phyloP scores from a whole-genome alignment of 768 basidiomycete genomes.

The Amanita pseudoporphyria region DNA sequence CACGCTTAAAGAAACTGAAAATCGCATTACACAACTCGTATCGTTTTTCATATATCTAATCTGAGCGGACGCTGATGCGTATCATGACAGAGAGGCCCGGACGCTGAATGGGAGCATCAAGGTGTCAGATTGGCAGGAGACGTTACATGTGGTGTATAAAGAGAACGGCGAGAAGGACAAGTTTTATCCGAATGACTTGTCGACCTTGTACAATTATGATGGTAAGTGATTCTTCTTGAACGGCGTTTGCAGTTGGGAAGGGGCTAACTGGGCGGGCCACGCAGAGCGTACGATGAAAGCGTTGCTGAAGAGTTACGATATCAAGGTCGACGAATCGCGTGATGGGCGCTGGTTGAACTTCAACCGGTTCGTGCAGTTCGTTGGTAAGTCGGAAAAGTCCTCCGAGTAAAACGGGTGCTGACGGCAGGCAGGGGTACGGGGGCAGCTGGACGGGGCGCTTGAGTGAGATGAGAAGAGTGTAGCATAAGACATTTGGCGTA shows the following conservation, averaged over 20 bases:
- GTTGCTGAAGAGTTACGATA: constrained; percentile 40
- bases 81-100: constrained; percentile 27
- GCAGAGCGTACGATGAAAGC: constrained; percentile 30
- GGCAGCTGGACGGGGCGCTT: background rate
- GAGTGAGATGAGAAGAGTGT: background rate
- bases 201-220: constrained; percentile 42
- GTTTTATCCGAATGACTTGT: constrained; percentile 39
- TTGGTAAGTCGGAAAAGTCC: constrained; percentile 6
- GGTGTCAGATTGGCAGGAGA: constrained; percentile 22
- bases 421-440: background rate
- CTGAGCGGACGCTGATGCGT: background rate
- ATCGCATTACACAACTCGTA: constrained; percentile 46
- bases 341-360: constrained; percentile 31
- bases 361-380: constrained; percentile 39
- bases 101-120: constrained; percentile 26
- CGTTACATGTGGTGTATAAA: constrained; percentile 36
- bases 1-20: constrained; percentile 32
- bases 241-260: background rate
- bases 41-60: background rate
- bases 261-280: background rate
- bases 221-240: constrained; percentile 24
- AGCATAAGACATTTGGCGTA: background rate
- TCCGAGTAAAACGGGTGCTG: background rate
- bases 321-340: constrained; percentile 26
- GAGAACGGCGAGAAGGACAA: constrained; percentile 37